Evolutionary conservation across 75 land plant genomes (phyloP).

Genomic region (Pinus tabuliformis): DNA sequence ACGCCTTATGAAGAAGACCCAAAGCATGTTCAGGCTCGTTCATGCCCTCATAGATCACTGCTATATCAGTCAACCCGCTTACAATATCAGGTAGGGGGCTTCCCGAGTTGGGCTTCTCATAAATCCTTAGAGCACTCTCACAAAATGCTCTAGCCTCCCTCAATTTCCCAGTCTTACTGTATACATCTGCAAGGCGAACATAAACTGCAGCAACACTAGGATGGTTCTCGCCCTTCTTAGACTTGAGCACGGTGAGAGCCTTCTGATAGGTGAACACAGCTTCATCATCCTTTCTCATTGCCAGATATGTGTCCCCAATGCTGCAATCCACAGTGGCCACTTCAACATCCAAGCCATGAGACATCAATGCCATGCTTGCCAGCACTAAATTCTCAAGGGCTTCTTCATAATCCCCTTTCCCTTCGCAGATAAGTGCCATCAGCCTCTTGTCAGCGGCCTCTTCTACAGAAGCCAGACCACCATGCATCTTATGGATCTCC

Average conservation of each 20-base stretch:
- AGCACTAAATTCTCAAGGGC: conserved; percentile 87
- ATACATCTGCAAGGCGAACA: conserved; percentile 75
- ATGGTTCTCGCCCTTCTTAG: conserved; percentile 67
- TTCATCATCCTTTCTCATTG: conserved; percentile 63
- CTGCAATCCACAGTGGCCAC: conserved; percentile 70
- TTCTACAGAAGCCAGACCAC: conserved; percentile 71
- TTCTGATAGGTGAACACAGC: conserved; percentile 81
- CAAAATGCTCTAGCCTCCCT: conserved; percentile 74
- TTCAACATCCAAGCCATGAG: conserved; percentile 62
- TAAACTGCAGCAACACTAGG: conserved; percentile 62
- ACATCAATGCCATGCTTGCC: conserved; percentile 71
- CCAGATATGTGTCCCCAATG: conserved; percentile 72
- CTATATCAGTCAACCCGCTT: conserved; percentile 36
- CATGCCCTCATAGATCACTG: not conserved
- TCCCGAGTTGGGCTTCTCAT: conserved; percentile 43
- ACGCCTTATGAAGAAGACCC: not conserved
- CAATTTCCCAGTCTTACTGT: conserved; percentile 61
- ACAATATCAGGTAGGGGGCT: conserved; percentile 57
- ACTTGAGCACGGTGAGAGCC: conserved; percentile 74
- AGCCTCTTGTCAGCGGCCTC: conserved; percentile 84
- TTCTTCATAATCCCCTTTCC: conserved; percentile 65
- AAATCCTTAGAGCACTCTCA: conserved; percentile 73
- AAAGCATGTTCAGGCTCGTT: not conserved
- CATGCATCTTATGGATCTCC: conserved; percentile 54
- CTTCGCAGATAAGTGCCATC: conserved; percentile 78